Conservation (phyloP, 768 basidiomycete genomes). For the Ephemerocybe angulata region DNA sequence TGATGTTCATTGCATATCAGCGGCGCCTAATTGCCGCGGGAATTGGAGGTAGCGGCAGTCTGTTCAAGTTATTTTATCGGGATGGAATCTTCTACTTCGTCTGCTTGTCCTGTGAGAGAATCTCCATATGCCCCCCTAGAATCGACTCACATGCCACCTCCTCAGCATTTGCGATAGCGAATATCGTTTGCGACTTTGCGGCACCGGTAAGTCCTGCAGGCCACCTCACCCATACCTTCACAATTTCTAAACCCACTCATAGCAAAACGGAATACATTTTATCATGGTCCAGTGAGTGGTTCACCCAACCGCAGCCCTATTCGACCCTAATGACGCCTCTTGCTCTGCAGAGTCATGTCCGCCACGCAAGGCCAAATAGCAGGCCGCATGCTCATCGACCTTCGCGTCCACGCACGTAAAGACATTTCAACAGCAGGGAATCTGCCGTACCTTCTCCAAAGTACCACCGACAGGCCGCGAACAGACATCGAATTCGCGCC, state of each 20-base stretch:
- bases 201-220: background rate
- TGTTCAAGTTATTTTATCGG: conserved; percentile 15
- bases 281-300: background rate
- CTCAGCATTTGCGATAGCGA: conserved; percentile 6
- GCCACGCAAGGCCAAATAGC: background rate
- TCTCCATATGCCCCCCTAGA: background rate
- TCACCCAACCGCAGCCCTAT: background rate
- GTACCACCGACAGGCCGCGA: background rate
- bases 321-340: background rate
- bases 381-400: background rate
- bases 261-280: background rate
- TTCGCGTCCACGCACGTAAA: background rate
- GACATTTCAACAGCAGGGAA: background rate
- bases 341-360: background rate
- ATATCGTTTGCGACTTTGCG: background rate
- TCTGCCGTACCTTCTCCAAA: background rate
- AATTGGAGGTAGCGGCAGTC: background rate
- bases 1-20: background rate
- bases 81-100: conserved; percentile 41
- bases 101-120: conserved; percentile 22
- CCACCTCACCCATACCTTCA: background rate
- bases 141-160: background rate
- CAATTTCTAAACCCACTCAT: no score
- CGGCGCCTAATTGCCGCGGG: background rate
- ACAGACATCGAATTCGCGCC: background rate